These are phyloP conservation scores for Spinellus fusiger DNA, from an alignment of 192 early-diverging fungal species.

Conservation along the genomic window DNA sequence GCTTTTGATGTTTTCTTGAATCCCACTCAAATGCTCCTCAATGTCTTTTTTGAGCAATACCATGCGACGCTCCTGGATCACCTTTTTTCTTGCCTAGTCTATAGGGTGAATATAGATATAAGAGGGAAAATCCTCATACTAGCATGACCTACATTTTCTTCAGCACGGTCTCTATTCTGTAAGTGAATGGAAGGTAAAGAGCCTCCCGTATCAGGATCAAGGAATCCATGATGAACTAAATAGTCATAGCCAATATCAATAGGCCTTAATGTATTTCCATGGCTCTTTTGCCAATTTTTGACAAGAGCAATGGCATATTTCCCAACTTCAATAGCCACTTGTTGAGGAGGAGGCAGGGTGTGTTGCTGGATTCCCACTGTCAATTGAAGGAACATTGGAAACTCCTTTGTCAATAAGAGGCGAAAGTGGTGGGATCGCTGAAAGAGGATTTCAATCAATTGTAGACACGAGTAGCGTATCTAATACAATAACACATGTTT, in stretches of 20 bases:
- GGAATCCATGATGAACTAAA: conserved; percentile 35
- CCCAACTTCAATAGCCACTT: conserved; percentile 44
- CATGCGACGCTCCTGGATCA: conserved; percentile 29
- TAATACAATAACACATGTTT: conserved; percentile 10
- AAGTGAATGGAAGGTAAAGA: neutral
- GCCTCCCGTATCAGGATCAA: neutral
- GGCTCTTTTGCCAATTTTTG: conserved; percentile 53
- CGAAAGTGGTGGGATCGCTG: conserved; percentile 61
- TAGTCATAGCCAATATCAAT: conserved; percentile 53
- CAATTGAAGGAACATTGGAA: conserved; percentile 49
- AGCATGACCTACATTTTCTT: neutral
- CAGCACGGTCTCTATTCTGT: neutral
- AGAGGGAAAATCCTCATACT: neutral
- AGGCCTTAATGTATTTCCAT: conserved; percentile 47
- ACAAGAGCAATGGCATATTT: conserved; percentile 40
- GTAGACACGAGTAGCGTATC: conserved; percentile 56
- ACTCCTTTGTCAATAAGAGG: conserved; percentile 38
- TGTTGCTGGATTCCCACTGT: conserved; percentile 51
- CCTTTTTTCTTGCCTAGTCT: conserved; percentile 18
- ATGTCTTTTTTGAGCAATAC: conserved; percentile 35
- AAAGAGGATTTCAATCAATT: conserved; percentile 56
- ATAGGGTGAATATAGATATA: neutral
- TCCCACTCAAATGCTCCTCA: conserved; percentile 29
- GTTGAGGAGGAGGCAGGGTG: conserved; percentile 43
- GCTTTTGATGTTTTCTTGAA: conserved; percentile 35